Base-by-base conservation (phyloP, 768 basidiomycete species). In the Mycena epipterygia region DNA sequence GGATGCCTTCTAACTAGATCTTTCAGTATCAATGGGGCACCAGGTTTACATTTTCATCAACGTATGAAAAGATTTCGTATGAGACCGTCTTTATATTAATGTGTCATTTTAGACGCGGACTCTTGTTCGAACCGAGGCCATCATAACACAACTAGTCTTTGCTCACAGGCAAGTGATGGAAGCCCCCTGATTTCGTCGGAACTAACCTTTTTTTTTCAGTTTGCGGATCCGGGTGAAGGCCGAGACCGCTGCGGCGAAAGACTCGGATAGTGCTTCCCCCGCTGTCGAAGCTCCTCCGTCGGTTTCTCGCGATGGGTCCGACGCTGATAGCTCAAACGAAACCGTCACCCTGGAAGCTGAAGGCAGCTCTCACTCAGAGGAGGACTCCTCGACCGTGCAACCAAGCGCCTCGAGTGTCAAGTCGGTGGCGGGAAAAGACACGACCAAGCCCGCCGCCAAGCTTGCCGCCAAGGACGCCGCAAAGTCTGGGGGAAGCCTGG, bases 161-260 rank as follows among this genome's bases (percentile, higher is more conserved):
- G 81, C 84, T 39, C 85, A 86, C 67, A 81, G 83, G 42, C 30
- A 48, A 32, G 52, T 35, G 1, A 17, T n/a, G n/a, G 46, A 1
- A 1, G 72, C 6, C 12, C 14, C 14, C 14, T 32, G 19, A 29
- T 2, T n/a, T 37, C 16, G n/a, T 23, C 7, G 21, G 14, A 19
- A 21, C 37, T 63, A 16, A 56, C 57, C 59, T 72, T 84, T 32
- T 12, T 5, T 25, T 37, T 21, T 0, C 29, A 68, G 67, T 48
- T 83, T 95, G 13, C 86, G 91, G 30, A 88, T 94, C 52, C 86
- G 92, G 30, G 83, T 92, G 80, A 89, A 87, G 65, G 85, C 89
- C 19, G 84, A 83, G 13, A 61, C 57, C 7, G 56, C 49, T 2
- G 39, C 53, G 14, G 46, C 35, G 16, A 49, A 42, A 19, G 49